Percentiles rank a stretch among this genome's conserved stretches.
These are phyloP conservation scores for Aspergillus sojae DNA, from an alignment of 2,329 filamentous ascomycete genomes.

Conservation along the genomic window DNA sequence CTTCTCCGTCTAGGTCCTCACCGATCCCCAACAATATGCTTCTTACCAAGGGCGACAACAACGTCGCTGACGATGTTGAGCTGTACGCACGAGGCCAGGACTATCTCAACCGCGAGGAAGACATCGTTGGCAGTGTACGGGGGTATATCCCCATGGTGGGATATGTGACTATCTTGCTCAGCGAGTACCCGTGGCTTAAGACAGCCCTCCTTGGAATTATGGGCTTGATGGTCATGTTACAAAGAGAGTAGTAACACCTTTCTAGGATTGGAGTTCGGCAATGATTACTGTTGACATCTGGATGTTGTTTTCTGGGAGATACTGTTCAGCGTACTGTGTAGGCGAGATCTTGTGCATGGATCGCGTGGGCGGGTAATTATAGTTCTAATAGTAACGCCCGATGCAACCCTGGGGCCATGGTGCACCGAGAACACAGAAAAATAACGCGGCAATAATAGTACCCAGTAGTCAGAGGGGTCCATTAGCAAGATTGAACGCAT, in stretches of 20 bases:
- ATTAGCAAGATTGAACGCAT: background rate
- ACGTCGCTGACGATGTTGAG: constrained; percentile 88
- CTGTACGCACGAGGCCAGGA: constrained; percentile 84
- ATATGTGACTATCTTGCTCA: constrained; percentile 94
- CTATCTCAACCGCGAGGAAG: constrained; percentile 76
- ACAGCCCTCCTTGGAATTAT: constrained; percentile 92
- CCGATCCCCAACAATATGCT: constrained; percentile 55
- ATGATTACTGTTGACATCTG: background rate
- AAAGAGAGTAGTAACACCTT: constrained; percentile 68
- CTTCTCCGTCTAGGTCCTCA: constrained; percentile 24
- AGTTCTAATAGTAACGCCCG: background rate
- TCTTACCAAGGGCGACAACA: constrained; percentile 98
- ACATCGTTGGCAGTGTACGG: constrained; percentile 91
- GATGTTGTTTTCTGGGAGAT: background rate
- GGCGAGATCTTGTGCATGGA: background rate
- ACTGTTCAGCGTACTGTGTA: background rate
- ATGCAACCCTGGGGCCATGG: background rate
- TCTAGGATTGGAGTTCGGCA: background rate
- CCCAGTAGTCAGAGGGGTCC: background rate
- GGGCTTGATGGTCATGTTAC: constrained; percentile 89
- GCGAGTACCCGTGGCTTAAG: constrained; percentile 96
- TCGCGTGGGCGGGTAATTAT: background rate
- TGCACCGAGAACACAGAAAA: background rate
- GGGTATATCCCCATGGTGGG: constrained; percentile 93
- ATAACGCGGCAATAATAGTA: background rate